These are phyloP conservation scores for Achlya hypogyna DNA, from an alignment of 352 stramenopile species.

Conservation along the genomic window DNA sequence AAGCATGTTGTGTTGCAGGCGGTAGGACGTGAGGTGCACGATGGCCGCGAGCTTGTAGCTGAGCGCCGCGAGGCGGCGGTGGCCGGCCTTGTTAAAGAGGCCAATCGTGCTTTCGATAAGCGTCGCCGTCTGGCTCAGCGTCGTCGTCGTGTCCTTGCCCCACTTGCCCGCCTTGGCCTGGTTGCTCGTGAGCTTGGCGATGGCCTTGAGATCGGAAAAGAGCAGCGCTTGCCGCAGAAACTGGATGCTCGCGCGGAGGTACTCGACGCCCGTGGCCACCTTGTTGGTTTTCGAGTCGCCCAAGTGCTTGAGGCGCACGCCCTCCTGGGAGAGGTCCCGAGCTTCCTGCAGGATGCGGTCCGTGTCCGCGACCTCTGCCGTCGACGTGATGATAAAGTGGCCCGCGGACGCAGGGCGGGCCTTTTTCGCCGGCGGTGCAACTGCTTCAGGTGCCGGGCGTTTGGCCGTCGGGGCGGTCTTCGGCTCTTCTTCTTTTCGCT, in stretches of 20 bases:
- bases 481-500: background rate
- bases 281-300: conserved; percentile 53
- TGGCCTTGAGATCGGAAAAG: conserved; percentile 68
- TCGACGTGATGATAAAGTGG: conserved; percentile 16
- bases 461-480: background rate
- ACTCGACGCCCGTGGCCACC: conserved; percentile 58
- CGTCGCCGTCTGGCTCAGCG: conserved; percentile 61
- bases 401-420: background rate
- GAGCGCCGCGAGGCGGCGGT: conserved; percentile 52
- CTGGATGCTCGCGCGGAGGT: conserved; percentile 65
- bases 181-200: conserved; percentile 62
- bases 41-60: conserved; percentile 79
- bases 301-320: conserved; percentile 69
- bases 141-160: conserved; percentile 57
- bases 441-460: background rate
- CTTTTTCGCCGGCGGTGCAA: background rate
- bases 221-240: conserved; percentile 80
- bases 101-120: conserved; percentile 74
- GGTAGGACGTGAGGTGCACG: conserved; percentile 70
- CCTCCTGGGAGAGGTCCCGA: conserved; percentile 53
- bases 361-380: conserved; percentile 28
- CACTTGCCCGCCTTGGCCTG: conserved; percentile 45
- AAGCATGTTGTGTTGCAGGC: conserved; percentile 72
- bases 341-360: conserved; percentile 19
- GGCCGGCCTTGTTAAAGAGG: conserved; percentile 47